These are phyloP conservation scores for Globisporangium echinulatum DNA, from an alignment of 352 stramenopile species.

Conservation along the genomic window DNA sequence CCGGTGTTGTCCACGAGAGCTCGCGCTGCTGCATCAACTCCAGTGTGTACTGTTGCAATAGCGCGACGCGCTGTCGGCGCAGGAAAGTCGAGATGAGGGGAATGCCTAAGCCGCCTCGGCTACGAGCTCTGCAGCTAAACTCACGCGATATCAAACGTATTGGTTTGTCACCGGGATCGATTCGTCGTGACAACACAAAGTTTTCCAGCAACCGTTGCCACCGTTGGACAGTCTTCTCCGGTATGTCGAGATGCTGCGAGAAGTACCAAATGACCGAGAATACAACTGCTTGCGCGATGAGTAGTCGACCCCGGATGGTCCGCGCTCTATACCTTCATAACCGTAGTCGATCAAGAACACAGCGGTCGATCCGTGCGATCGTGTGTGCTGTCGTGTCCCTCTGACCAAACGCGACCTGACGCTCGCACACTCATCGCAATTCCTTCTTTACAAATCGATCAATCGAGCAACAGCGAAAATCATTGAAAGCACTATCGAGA, in stretches of 20 bases:
- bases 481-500: too few species aligned
- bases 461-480: too few species aligned
- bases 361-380: conserved; percentile 2
- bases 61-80: neutral
- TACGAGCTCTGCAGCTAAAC: neutral
- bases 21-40: too few species aligned
- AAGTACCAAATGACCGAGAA: conserved; percentile 11
- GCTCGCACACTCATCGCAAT: too few species aligned
- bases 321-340: neutral
- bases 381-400: neutral
- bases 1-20: too few species aligned
- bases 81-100: neutral
- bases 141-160: neutral
- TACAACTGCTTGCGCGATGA: conserved; percentile 2
- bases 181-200: conserved; percentile 1
- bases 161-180: neutral
- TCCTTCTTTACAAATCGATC: too few species aligned
- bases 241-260: conserved; percentile 6
- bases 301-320: conserved; percentile 2
- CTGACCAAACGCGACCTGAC: conserved; percentile 5
- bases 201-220: conserved; percentile 5
- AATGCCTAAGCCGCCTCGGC: neutral
- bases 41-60: conserved; percentile 3
- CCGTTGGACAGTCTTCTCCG: neutral
- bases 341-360: neutral